A percentile compares a stretch with the other conserved stretches of the same genome.
These are phyloP conservation scores for Verticillium tricorpus DNA, from an alignment of 2,329 filamentous ascomycete species.

Conservation along the genomic window DNA sequence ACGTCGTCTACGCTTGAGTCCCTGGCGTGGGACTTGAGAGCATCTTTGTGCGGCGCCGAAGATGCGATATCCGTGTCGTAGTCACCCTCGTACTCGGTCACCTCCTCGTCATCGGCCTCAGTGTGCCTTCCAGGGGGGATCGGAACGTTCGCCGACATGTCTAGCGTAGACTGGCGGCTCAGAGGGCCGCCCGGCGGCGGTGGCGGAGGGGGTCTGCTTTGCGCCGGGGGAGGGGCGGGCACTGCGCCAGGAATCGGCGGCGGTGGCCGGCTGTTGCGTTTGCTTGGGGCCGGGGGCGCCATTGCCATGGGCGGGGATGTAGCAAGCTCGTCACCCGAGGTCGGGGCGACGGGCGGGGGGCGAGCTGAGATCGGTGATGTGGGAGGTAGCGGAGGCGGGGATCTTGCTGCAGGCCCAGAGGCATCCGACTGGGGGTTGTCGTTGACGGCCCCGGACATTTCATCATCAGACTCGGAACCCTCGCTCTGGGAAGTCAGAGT, in stretches of 20 bases:
- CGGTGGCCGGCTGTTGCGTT: conserved; percentile 52
- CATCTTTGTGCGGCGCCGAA: conserved; percentile 91
- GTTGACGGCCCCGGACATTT: conserved; percentile 54
- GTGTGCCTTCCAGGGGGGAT: conserved; percentile 29
- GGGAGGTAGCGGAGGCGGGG: conserved; percentile 37
- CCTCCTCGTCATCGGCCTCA: conserved; percentile 69
- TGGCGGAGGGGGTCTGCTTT: conserved; percentile 62
- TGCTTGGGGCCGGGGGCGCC: conserved; percentile 33
- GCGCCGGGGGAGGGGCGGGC: conserved; percentile 40
- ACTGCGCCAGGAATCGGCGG: conserved; percentile 56
- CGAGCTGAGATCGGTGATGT: conserved; percentile 15
- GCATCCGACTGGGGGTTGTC: conserved; percentile 4
- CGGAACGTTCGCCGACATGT: conserved; percentile 41
- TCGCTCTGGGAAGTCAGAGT: conserved; percentile 61
- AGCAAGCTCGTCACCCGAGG: conserved; percentile 32
- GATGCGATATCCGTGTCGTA: conserved; percentile 97
- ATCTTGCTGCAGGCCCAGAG: conserved; percentile 8
- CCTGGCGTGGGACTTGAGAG: conserved; percentile 74
- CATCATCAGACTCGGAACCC: conserved; percentile 86
- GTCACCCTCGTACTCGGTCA: conserved; percentile 94
- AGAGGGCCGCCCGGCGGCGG: conserved; percentile 52
- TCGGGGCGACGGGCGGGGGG: conserved; percentile 30
- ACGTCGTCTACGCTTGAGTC: conserved; percentile 73
- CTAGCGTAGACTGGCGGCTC: conserved; percentile 56
- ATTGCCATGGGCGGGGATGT: conserved; percentile 34